phyloP scores from a whole-genome alignment of 1,284 basidiomycete species.

The Microbotryum lychnidis-dioicae region DNA sequence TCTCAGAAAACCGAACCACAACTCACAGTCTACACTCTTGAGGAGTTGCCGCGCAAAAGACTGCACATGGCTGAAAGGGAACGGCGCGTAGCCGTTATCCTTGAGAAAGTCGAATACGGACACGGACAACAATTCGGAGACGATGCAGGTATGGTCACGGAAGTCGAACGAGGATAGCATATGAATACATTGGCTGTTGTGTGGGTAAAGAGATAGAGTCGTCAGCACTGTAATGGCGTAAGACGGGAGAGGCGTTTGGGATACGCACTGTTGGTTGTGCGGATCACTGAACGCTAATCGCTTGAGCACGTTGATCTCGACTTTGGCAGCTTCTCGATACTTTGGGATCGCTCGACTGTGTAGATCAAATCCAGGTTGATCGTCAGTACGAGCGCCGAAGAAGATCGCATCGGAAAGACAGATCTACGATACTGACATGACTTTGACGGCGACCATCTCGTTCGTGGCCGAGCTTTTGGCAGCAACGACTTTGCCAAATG shows the following conservation, averaged over 20 bases:
- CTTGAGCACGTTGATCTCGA: constrained; percentile 91
- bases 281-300: constrained; percentile 87
- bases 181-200: constrained; percentile 91
- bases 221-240: constrained; percentile 3
- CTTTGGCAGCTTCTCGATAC: constrained; percentile 97
- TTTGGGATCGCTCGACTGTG: constrained; percentile 72
- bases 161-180: constrained; percentile 91
- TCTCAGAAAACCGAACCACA: not conserved
- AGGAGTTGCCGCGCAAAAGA: constrained; percentile 87
- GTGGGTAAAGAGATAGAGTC: not conserved
- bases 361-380: not conserved
- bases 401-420: not conserved
- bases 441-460: constrained; percentile 82
- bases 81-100: constrained; percentile 93
- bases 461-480: constrained; percentile 58
- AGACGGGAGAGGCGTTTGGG: constrained; percentile 12
- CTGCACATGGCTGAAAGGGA: constrained; percentile 93
- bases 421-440: constrained; percentile 50
- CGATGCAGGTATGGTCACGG: constrained; percentile 95
- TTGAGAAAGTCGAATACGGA: constrained; percentile 99
- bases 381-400: not conserved
- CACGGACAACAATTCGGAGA: constrained; percentile 91
- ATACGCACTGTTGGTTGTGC: constrained; percentile 70
- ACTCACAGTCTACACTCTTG: constrained; percentile 86
- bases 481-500: constrained; percentile 98